These are phyloP conservation scores for Stachybotrys chartarum DNA, from an alignment of 2,329 filamentous ascomycete genomes.

Conservation along the genomic window DNA sequence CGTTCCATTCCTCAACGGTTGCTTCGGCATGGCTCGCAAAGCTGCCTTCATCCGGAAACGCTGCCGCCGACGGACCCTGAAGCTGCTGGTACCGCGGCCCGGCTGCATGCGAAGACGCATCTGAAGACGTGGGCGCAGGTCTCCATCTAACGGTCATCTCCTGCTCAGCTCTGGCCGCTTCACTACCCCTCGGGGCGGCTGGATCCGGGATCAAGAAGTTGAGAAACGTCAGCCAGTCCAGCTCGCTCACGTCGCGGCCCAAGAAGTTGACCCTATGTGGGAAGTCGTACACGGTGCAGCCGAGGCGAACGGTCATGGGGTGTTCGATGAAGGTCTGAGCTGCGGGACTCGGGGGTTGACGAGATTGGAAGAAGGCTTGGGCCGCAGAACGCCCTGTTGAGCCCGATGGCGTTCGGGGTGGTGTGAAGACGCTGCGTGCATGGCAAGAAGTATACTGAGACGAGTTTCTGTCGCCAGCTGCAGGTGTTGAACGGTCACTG, in stretches of 20 bases:
- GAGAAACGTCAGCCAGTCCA: slow-evolving; percentile 54
- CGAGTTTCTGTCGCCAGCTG: no score
- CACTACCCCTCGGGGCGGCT: slow-evolving; percentile 30
- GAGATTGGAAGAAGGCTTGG: slow-evolving; percentile 12
- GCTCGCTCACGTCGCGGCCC: slow-evolving; percentile 35
- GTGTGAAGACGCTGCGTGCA: not conserved
- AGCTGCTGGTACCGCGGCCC: not conserved
- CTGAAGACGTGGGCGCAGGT: not conserved
- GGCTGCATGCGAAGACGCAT: not conserved
- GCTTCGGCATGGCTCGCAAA: slow-evolving; percentile 22
- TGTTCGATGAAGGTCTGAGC: slow-evolving; percentile 21
- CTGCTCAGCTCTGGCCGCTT: slow-evolving; percentile 21
- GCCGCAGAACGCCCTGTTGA: not conserved
- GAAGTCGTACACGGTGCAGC: slow-evolving; percentile 33
- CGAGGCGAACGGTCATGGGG: slow-evolving; percentile 22
- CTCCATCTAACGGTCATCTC: not conserved
- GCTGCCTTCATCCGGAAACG: not conserved
- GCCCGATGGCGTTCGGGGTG: no score
- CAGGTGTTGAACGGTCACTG: not conserved
- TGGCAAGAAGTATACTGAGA: not conserved
- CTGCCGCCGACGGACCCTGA: not conserved
- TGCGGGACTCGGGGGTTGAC: slow-evolving; percentile 10
- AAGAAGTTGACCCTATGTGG: slow-evolving; percentile 32
- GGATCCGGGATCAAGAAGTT: slow-evolving; percentile 48
- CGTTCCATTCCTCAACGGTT: slow-evolving; percentile 48